Conservation (phyloP, 805 yeast species). For the Yamadazyma takamatsuzukensis region DNA sequence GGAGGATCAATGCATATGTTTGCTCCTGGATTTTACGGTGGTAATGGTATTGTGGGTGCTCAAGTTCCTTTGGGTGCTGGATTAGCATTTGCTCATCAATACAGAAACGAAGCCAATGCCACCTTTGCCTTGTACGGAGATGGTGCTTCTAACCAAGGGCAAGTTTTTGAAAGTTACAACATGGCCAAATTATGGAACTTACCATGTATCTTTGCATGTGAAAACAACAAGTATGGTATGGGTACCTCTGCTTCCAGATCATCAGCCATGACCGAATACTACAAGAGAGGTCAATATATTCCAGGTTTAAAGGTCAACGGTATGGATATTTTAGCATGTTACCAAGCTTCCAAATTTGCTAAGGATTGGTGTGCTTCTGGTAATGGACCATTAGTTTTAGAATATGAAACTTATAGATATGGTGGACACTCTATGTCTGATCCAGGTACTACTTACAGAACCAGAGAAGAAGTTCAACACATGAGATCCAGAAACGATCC, state of each 20-base stretch:
- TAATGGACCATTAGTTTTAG: constrained; percentile 93
- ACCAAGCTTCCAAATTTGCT: constrained; percentile 95
- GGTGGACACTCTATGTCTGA: constrained; percentile 99
- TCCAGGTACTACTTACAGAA: constrained; percentile 99
- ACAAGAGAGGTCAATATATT: constrained; percentile 98
- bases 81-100: constrained; percentile 96
- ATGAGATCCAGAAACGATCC: constrained; percentile 99
- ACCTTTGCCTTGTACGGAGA: constrained; percentile 94
- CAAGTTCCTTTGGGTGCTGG: constrained; percentile 99
- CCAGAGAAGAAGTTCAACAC: constrained; percentile 99
- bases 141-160: constrained; percentile 99
- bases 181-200: constrained; percentile 99
- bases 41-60: constrained; percentile 99
- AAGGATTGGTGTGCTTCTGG: constrained; percentile 93
- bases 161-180: constrained; percentile 95
- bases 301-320: constrained; percentile 99
- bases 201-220: constrained; percentile 94
- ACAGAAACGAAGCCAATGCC: constrained; percentile 73
- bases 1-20: constrained; percentile 99
- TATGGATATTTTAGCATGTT: constrained; percentile 94
- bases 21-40: constrained; percentile 94
- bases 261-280: constrained; percentile 93
- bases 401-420: constrained; percentile 97
- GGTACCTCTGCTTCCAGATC: constrained; percentile 98
- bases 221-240: constrained; percentile 99